A percentile compares a stretch with the other conserved stretches of the same genome.
These are phyloP conservation scores for Paraleonurus japonicus DNA, from an alignment of 257 asterid genomes.

Conservation along the genomic window DNA sequence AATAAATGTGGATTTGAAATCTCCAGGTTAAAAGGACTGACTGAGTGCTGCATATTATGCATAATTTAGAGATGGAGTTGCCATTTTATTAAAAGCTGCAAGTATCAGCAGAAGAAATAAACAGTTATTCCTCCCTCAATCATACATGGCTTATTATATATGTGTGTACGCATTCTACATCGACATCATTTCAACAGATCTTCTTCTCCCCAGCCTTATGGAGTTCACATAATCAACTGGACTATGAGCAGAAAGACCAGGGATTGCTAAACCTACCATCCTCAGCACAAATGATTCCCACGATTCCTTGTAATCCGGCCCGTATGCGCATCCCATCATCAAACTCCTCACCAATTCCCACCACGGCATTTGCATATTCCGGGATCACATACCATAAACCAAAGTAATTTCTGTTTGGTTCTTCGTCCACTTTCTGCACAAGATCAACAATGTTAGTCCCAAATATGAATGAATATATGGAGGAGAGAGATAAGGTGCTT, in stretches of 20 bases:
- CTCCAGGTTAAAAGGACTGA: too few relatives aligned
- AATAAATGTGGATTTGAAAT: too few relatives aligned
- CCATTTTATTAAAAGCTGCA: too few relatives aligned
- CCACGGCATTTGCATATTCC: conserved; percentile 47
- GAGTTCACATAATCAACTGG: conserved; percentile 87
- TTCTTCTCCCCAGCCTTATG: conserved; percentile 64
- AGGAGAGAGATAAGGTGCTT: conserved; percentile 17
- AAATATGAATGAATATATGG: too few relatives aligned
- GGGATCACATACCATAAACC: conserved; percentile 66
- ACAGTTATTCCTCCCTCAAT: too few relatives aligned
- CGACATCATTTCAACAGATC: conserved; percentile 32
- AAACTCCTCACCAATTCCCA: conserved; percentile 87
- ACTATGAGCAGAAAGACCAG: conserved; percentile 83
- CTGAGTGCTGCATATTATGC: too few relatives aligned
- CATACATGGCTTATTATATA: not conserved
- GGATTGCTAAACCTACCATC: conserved; percentile 61
- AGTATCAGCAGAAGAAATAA: too few relatives aligned
- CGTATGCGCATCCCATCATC: conserved; percentile 37
- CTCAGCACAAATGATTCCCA: conserved; percentile 73
- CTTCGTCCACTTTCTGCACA: conserved; percentile 67
- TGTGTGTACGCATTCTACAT: conserved; percentile 16
- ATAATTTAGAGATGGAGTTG: too few relatives aligned
- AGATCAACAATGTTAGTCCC: not conserved
- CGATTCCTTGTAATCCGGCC: conserved; percentile 64
- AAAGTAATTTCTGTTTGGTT: conserved; percentile 81